Percentiles rank a stretch among this genome's conserved stretches.
Conservation (phyloP, 768 basidiomycete genomes). For the Lentinula raphanica region DNA sequence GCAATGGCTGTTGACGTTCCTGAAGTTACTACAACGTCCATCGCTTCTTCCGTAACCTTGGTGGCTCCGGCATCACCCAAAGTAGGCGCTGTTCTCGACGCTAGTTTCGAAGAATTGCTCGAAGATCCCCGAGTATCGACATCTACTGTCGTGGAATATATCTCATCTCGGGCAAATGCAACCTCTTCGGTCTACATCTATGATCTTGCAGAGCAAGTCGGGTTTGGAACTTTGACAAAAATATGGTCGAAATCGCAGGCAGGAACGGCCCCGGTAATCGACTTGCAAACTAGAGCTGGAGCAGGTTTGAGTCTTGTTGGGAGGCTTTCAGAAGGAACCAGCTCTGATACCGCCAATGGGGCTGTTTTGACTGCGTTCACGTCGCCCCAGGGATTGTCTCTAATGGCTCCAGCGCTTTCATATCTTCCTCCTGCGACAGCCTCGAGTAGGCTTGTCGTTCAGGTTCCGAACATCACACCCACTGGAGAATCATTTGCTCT, state of each 20-base stretch:
- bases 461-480: constrained; percentile 73
- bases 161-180: constrained; percentile 49
- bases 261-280: constrained; percentile 49
- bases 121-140: constrained; percentile 44
- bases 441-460: constrained; percentile 69
- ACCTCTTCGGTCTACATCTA: constrained; percentile 76
- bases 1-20: constrained; percentile 2
- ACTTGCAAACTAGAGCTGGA: constrained; percentile 78
- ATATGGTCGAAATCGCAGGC: constrained; percentile 46
- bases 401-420: constrained; percentile 78
- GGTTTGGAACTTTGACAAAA: constrained; percentile 71
- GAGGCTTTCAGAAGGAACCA: constrained; percentile 73
- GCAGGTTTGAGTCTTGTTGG: constrained; percentile 80
- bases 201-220: constrained; percentile 79
- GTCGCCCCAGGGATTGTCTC: constrained; percentile 75
- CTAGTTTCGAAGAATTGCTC: constrained; percentile 3
- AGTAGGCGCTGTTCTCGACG: neutral
- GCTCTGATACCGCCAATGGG: constrained; percentile 54
- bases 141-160: constrained; percentile 62
- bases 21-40: neutral
- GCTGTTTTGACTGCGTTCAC: constrained; percentile 74
- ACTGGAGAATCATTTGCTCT: constrained; percentile 63
- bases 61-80: constrained; percentile 2
- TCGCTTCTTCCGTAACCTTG: constrained; percentile 2
- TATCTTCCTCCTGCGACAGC: constrained; percentile 60